A percentile compares a stretch with the other conserved stretches of the same genome.
phyloP scores from a whole-genome alignment of 2,329 filamentous ascomycete genomes.

The Colletotrichum navitas region DNA sequence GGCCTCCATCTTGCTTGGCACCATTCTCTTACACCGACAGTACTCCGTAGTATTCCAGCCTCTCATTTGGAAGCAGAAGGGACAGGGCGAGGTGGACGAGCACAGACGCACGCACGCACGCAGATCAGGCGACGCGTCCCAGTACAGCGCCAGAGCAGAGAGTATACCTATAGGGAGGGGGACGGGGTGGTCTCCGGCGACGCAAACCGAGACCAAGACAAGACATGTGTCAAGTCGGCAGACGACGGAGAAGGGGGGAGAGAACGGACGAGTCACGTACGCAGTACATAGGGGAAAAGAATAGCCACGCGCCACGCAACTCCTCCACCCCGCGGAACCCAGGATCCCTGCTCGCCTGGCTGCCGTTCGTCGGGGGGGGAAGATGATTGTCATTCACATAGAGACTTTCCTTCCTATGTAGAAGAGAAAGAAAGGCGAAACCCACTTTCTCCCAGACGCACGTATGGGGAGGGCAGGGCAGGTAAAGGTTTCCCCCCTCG shows the following conservation, averaged over 20 bases:
- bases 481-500: neutral
- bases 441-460: neutral
- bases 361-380: slow-evolving; percentile 10
- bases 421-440: neutral
- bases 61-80: neutral
- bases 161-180: neutral
- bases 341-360: neutral
- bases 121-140: neutral
- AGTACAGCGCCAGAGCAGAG: neutral
- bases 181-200: neutral
- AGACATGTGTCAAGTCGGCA: slow-evolving; percentile 38
- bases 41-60: neutral
- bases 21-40: neutral
- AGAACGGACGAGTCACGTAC: slow-evolving; percentile 22
- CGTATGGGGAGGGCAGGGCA: neutral
- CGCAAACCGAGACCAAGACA: slow-evolving; percentile 35
- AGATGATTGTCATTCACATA: neutral
- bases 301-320: neutral
- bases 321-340: neutral
- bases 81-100: neutral
- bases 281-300: neutral
- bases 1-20: neutral
- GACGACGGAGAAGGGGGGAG: neutral
- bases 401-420: neutral
- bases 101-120: neutral